phyloP scores from a whole-genome alignment of 106 monocot genomes.

The Allium sativum region DNA sequence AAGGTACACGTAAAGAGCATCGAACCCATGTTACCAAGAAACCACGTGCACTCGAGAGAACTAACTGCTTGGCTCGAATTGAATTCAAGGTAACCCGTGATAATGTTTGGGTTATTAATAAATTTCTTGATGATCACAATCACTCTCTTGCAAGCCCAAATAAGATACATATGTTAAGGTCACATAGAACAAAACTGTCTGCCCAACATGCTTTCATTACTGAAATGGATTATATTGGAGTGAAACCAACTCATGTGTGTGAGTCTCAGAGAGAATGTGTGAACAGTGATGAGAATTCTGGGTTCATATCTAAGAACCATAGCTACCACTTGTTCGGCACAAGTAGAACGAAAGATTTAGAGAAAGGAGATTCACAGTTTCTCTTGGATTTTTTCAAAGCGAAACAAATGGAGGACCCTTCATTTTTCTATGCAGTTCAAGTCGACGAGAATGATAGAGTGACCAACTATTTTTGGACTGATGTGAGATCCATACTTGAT shows the following conservation, averaged over 20 bases:
- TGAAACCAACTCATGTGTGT: slow-evolving; percentile 9
- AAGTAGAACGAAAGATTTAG: slow-evolving; percentile 33
- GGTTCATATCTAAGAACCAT: slow-evolving; percentile 19
- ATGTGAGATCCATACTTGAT: slow-evolving; percentile 40
- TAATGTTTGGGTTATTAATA: slow-evolving; percentile 35
- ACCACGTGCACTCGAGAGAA: slow-evolving; percentile 52
- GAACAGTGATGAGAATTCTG: slow-evolving; percentile 7
- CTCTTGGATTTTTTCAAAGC: slow-evolving; percentile 47
- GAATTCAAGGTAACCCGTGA: slow-evolving; percentile 42
- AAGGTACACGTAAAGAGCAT: slow-evolving; percentile 45
- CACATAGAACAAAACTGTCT: slow-evolving; percentile 34
- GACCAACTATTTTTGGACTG: slow-evolving; percentile 70
- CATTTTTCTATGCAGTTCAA: slow-evolving; percentile 59
- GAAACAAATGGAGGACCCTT: slow-evolving; percentile 55
- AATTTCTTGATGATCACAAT: slow-evolving; percentile 48
- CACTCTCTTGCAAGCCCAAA: slow-evolving; percentile 41
- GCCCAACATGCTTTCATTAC: slow-evolving; percentile 17
- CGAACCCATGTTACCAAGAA: slow-evolving; percentile 35
- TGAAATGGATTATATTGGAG: slow-evolving; percentile 29
- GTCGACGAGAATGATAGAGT: slow-evolving; percentile 41
- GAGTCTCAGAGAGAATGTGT: background rate
- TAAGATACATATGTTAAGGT: slow-evolving; percentile 42
- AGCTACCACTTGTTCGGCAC: slow-evolving; percentile 25
- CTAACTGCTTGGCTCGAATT: slow-evolving; percentile 53
- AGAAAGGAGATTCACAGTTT: slow-evolving; percentile 45